Evolutionary conservation across 148 eudicot species (phyloP).

Genomic region (Camellia granthamiana): DNA sequence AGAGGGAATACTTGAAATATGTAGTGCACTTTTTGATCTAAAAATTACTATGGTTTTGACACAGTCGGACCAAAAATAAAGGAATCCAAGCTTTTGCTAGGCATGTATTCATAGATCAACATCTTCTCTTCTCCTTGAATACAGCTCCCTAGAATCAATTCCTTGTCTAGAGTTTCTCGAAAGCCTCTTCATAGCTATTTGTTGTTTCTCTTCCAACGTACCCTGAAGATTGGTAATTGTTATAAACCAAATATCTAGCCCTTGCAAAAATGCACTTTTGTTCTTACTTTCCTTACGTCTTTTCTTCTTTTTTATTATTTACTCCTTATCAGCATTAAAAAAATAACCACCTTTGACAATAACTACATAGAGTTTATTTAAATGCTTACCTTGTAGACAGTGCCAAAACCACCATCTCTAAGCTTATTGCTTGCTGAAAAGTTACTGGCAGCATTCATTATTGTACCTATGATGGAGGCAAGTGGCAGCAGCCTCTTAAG

Average conservation of each 20-base stretch:
- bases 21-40: too few species aligned
- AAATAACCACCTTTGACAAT: neutral
- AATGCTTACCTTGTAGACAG: neutral
- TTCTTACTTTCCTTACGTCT: too few species aligned
- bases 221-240: neutral
- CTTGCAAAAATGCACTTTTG: too few species aligned
- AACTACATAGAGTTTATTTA: neutral
- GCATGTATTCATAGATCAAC: constrained; percentile 16
- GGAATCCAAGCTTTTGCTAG: constrained; percentile 8
- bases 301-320: too few species aligned
- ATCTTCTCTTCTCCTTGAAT: constrained; percentile 10
- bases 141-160: neutral
- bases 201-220: neutral
- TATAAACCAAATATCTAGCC: too few species aligned
- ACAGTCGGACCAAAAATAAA: constrained; percentile 9
- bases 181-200: constrained; percentile 8
- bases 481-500: too few species aligned
- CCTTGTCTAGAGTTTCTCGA: constrained; percentile 9
- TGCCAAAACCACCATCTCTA: constrained; percentile 5
- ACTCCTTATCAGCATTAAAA: too few species aligned
- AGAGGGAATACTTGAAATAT: too few species aligned
- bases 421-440: neutral
- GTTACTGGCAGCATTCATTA: neutral
- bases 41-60: neutral
- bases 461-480: neutral